phyloP scores from a whole-genome alignment of 768 basidiomycete genomes.

The Hericium alpestre region DNA sequence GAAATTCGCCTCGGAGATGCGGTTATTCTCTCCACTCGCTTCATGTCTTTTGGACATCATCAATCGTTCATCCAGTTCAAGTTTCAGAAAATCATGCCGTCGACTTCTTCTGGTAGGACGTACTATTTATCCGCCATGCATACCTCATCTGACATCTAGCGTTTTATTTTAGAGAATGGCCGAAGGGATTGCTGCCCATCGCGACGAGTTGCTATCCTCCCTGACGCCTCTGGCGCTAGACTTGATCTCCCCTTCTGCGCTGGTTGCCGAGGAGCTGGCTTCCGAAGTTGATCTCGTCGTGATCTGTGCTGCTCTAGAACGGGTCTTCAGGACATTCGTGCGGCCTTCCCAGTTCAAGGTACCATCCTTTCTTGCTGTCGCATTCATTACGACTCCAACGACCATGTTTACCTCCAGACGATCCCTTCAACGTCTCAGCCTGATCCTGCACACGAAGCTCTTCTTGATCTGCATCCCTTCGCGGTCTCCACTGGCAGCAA shows the following conservation, averaged over 20 bases:
- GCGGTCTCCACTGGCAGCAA: no score
- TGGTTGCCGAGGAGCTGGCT: no score
- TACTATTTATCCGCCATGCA: not conserved
- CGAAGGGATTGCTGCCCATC: not conserved
- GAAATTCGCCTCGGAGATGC: conserved; percentile 48
- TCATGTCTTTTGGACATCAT: conserved; percentile 41
- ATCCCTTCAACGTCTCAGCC: no score
- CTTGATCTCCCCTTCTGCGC: no score
- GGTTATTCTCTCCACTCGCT: conserved; percentile 38
- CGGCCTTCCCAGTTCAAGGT: not conserved
- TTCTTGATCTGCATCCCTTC: no score
- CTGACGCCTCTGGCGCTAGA: not conserved
- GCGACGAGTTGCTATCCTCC: not conserved
- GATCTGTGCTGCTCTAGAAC: not conserved
- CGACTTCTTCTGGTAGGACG: conserved; percentile 37
- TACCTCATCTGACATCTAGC: not conserved
- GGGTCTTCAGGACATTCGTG: not conserved
- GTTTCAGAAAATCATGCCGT: conserved; percentile 35
- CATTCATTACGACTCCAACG: no score
- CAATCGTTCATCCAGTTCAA: conserved; percentile 36
- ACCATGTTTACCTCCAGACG: no score
- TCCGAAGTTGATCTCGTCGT: no score
- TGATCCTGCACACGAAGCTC: no score
- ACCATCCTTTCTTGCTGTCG: not conserved
- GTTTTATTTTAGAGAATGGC: not conserved